Base-by-base conservation (phyloP, 495 filamentous ascomycete genomes). In the Aspergillus asperescens region DNA sequence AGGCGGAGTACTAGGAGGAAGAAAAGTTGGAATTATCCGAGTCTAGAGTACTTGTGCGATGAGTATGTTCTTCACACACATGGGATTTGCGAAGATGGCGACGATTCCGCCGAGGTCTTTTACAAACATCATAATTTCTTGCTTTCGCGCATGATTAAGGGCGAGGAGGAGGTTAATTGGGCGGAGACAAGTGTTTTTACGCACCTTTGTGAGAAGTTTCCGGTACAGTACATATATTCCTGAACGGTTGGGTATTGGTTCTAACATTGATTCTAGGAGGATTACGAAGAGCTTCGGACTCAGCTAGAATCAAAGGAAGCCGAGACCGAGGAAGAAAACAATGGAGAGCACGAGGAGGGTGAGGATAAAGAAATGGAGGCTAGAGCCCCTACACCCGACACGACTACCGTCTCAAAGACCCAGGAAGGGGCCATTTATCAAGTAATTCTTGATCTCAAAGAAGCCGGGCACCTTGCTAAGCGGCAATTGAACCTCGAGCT, bases 81-180 rank as follows among this genome's bases (percentile, higher is more conserved):
- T 52, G 70, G 73, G 18, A 67, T 67, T 18, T 74, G 74, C 40
- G 71, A 74, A 48, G 68, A 72, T 43, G 61, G 68, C 1, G 70
- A 76, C 27, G 71, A 78, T 41, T 80, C 80, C 6, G 69, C 66
- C 7, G 72, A 75, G 29, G 67, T 72, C 1, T 78, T 84, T 47
- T 66, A 78, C 38, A 70, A 76, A 50, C 81, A 85, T 60, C 66
- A 68, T 25, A 38, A 68, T 27, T 83, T 82, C 57, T 58, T 86
- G 39, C 66, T 85, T 3, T 71, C 77, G 24, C 75, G 74, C 10
- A 84, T 86, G 80, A 58, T 83, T 7, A 77, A 75, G 42, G 72
- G 65, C 3, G 77, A 79, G 47, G 76, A 81, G 60, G 72, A 71
- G 27, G 62, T 82, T 24, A 64, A 71, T 19, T 86, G 83, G 83